Evolutionary conservation across 1,284 basidiomycete genomes (phyloP).

Genomic region (Phellinidium pouzarii): DNA sequence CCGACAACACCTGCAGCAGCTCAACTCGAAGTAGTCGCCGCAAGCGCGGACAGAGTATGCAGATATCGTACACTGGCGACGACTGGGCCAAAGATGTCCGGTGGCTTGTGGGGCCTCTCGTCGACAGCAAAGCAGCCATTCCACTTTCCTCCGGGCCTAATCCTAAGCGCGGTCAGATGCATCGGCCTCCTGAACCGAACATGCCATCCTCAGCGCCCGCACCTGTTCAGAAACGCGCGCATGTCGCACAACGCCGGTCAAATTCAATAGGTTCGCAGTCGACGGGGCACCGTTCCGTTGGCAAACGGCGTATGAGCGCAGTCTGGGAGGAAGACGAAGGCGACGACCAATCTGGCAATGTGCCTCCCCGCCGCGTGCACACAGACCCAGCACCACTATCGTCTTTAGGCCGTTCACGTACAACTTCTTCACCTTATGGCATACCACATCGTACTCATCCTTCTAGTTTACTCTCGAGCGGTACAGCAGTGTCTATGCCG

Average conservation of each 20-base stretch:
- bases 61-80: constrained; percentile 9
- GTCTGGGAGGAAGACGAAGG: constrained; percentile 39
- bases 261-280: constrained; percentile 21
- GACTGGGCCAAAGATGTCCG: constrained; percentile 48
- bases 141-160: constrained; percentile 20
- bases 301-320: constrained; percentile 33
- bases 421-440: constrained; percentile 17
- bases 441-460: background rate
- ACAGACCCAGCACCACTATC: constrained; percentile 20
- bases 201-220: constrained; percentile 5
- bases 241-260: constrained; percentile 18
- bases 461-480: constrained; percentile 1
- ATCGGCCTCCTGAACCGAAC: background rate
- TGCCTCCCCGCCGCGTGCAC: constrained; percentile 22
- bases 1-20: constrained; percentile 3
- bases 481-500: constrained; percentile 1
- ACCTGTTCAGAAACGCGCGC: constrained; percentile 1
- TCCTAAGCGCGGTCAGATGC: constrained; percentile 7
- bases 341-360: constrained; percentile 8
- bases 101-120: constrained; percentile 43
- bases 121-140: constrained; percentile 22
- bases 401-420: constrained; percentile 12
- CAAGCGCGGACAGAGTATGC: background rate
- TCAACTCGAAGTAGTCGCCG: background rate
- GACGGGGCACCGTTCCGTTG: constrained; percentile 18